Conservation (phyloP, 257 asterid genomes). For the Solanum sejunctum region DNA sequence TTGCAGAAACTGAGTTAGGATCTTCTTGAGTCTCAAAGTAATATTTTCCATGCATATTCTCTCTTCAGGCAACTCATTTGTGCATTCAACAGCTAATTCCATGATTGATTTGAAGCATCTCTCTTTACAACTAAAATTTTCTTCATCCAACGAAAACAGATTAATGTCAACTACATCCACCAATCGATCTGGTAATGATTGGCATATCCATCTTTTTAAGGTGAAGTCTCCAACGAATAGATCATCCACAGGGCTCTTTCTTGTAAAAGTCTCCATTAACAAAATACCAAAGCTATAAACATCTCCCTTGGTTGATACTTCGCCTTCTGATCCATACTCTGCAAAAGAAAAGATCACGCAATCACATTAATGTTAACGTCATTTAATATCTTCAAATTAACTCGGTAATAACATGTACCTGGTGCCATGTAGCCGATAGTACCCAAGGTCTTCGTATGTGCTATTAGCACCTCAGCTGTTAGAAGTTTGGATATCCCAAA, state of each 20-base stretch:
- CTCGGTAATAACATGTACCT: not conserved
- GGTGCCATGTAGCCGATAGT: constrained; percentile 8
- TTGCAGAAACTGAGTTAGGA: not conserved
- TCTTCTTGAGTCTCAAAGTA: not conserved
- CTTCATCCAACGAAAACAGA: not conserved
- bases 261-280: constrained; percentile 4
- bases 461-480: not conserved
- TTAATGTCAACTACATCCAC: not conserved
- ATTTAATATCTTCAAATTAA: not conserved
- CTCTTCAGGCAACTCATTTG: not conserved
- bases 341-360: not conserved
- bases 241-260: not conserved
- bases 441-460: constrained; percentile 5
- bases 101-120: not conserved
- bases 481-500: constrained; percentile 4
- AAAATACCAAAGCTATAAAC: constrained; percentile 8
- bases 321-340: constrained; percentile 4
- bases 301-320: not conserved
- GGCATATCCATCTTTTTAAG: not conserved
- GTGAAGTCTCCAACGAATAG: not conserved
- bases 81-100: constrained; percentile 5
- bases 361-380: not conserved
- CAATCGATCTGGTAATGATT: not conserved
- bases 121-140: not conserved
- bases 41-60: not conserved